Conservation (phyloP, 2,329 filamentous ascomycete genomes). For the Microascus cirrosus region DNA sequence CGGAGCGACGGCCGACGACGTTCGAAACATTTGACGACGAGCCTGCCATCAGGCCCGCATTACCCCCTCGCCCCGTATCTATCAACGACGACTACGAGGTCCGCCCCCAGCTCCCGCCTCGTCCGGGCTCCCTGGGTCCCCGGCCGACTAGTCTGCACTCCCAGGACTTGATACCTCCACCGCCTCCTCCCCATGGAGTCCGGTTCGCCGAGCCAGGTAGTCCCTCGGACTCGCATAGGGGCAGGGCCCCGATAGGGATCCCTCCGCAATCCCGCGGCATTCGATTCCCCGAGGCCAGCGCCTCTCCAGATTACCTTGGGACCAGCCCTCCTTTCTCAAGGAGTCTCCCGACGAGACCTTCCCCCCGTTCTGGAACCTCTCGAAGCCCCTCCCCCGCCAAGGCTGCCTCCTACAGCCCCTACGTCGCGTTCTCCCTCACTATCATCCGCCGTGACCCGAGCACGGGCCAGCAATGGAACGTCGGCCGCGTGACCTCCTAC, state of each 20-base stretch:
- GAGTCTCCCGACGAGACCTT: neutral
- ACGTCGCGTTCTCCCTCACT: constrained; percentile 41
- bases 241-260: neutral
- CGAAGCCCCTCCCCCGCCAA: neutral
- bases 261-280: neutral
- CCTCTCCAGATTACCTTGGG: neutral
- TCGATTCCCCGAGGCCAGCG: neutral
- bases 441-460: constrained; percentile 65
- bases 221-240: neutral
- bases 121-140: neutral
- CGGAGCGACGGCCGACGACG: constrained; percentile 1
- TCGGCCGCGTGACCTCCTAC: constrained; percentile 52
- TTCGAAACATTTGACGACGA: neutral
- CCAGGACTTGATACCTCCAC: neutral
- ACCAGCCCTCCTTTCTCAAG: neutral
- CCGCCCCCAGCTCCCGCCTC: constrained; percentile 3
- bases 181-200: neutral
- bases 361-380: neutral
- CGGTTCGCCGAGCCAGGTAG: neutral
- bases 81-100: neutral
- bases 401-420: constrained; percentile 11
- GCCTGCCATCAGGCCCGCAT: neutral
- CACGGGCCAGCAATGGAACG: constrained; percentile 63
- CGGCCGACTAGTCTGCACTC: neutral
- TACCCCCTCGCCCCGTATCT: constrained; percentile 3